Conservation (phyloP, 108 stramenopile species). For the Fragilariopsis cylindrus region DNA sequence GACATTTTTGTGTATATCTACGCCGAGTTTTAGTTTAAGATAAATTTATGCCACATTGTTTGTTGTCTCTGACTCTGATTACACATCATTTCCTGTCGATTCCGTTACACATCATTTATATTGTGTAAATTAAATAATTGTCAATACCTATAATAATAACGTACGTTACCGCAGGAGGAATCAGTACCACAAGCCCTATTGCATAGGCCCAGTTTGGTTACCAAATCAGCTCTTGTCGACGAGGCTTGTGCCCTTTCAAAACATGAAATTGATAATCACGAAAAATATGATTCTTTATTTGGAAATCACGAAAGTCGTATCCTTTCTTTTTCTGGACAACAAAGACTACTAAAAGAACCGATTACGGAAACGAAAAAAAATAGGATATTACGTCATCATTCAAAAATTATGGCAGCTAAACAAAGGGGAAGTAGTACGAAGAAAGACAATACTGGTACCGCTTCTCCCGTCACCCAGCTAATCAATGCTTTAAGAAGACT, state of each 20-base stretch:
- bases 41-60: no score
- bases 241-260: constrained; percentile 55
- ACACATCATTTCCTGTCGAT: no score
- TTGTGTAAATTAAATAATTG: constrained; percentile 2
- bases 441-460: constrained; percentile 2
- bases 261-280: constrained; percentile 48
- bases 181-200: constrained; percentile 48
- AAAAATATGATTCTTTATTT: constrained; percentile 40
- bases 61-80: no score
- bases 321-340: not conserved
- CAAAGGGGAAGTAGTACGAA: constrained; percentile 9
- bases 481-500: constrained; percentile 54
- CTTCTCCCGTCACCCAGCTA: constrained; percentile 57
- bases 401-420: constrained; percentile 55
- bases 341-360: not conserved
- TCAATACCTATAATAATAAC: not conserved
- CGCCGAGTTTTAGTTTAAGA: not conserved
- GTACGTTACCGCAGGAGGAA: constrained; percentile 50
- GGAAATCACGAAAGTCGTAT: constrained; percentile 10
- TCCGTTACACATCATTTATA: not conserved
- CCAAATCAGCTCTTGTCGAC: constrained; percentile 64
- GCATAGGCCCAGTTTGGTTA: constrained; percentile 60
- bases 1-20: not conserved
- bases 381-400: constrained; percentile 59
- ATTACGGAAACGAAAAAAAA: constrained; percentile 20